phyloP scores from a whole-genome alignment of 345 rosid species.

The Hirschfeldia incana region DNA sequence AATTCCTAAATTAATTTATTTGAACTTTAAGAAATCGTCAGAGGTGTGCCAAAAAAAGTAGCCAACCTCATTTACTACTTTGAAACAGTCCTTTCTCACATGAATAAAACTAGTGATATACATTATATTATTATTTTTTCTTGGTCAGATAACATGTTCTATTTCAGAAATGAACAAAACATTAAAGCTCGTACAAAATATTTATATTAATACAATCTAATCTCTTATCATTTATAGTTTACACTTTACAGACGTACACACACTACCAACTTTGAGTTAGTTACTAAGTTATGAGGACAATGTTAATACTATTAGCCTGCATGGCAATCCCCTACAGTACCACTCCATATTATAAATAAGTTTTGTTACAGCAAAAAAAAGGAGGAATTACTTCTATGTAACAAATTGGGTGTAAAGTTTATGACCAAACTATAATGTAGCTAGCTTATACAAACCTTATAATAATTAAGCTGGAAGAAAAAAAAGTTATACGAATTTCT shows the following conservation, averaged over 20 bases:
- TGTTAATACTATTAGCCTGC: neutral
- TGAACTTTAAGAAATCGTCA: constrained; percentile 1
- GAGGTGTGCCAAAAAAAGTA: neutral
- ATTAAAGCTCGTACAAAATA: neutral
- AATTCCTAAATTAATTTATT: neutral
- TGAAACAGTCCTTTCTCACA: constrained; percentile 6
- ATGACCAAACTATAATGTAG: constrained; percentile 1
- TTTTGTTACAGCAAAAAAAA: neutral
- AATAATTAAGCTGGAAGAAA: neutral
- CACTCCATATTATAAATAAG: neutral
- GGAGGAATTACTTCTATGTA: neutral
- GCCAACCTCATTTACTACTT: neutral
- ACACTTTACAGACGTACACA: neutral
- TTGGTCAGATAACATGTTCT: neutral
- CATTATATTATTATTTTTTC: neutral
- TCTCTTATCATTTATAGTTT: neutral
- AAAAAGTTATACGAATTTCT: neutral
- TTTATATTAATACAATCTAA: neutral
- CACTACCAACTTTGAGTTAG: neutral
- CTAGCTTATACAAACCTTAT: neutral
- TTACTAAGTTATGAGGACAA: neutral
- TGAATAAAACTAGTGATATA: neutral
- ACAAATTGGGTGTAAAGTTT: neutral
- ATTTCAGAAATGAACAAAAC: neutral
- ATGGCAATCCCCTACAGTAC: neutral